Evolutionary conservation across 2,329 filamentous ascomycete genomes (phyloP).

Genomic region (Xylariaceae sp.): DNA sequence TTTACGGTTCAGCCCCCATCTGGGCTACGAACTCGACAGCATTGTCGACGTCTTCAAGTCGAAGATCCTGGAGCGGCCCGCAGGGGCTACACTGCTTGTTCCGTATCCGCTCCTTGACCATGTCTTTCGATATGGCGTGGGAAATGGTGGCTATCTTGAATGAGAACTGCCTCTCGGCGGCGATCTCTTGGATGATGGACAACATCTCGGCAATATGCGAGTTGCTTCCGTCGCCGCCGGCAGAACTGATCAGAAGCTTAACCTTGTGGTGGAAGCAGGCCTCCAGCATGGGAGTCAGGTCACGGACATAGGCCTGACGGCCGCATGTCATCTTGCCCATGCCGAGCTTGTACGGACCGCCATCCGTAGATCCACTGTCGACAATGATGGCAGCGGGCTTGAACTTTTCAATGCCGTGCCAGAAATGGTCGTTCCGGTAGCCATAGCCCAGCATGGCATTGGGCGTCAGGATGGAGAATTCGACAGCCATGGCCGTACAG

Average conservation of each 20-base stretch:
- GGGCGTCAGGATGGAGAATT: constrained; percentile 22
- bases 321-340: constrained; percentile 8
- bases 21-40: constrained; percentile 6
- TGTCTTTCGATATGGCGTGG: constrained; percentile 22
- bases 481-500: not conserved
- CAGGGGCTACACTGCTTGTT: constrained; percentile 21
- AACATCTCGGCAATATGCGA: constrained; percentile 32
- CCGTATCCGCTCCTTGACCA: constrained; percentile 21
- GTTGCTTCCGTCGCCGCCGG: constrained; percentile 33
- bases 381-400: constrained; percentile 28
- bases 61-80: constrained; percentile 26
- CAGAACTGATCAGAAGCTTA: constrained; percentile 27
- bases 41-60: constrained; percentile 13
- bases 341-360: constrained; percentile 14
- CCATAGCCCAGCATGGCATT: constrained; percentile 28
- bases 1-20: constrained; percentile 8
- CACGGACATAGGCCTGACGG: constrained; percentile 6
- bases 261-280: constrained; percentile 16
- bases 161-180: constrained; percentile 13
- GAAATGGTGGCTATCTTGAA: constrained; percentile 27
- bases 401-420: constrained; percentile 20
- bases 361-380: constrained; percentile 29
- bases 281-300: constrained; percentile 19
- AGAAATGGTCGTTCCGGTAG: constrained; percentile 22
- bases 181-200: constrained; percentile 28